Percentiles rank a stretch among this genome's conserved stretches.
These are phyloP conservation scores for Chalciporus sp. DNA, from an alignment of 1,284 basidiomycete genomes.

Conservation along the genomic window DNA sequence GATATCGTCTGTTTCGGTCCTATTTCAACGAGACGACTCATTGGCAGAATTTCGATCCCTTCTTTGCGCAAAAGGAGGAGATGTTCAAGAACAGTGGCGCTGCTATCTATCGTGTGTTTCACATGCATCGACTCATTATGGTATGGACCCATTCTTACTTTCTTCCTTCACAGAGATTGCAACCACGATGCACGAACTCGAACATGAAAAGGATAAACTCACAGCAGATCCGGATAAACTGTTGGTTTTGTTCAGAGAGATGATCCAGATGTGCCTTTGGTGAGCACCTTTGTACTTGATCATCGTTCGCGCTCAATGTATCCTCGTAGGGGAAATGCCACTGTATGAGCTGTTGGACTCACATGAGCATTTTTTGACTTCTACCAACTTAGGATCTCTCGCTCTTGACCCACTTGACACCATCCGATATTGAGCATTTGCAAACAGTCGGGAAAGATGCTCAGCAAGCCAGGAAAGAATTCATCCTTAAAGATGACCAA, in stretches of 20 bases:
- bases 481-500: slow-evolving; percentile 87
- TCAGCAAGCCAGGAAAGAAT: slow-evolving; percentile 72
- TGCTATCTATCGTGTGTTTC: slow-evolving; percentile 70
- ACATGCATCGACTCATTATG: not conserved
- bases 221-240: slow-evolving; percentile 54
- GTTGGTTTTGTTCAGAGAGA: slow-evolving; percentile 74
- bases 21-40: slow-evolving; percentile 71
- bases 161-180: slow-evolving; percentile 59
- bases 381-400: slow-evolving; percentile 66
- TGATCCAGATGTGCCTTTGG: slow-evolving; percentile 91
- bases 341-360: slow-evolving; percentile 41
- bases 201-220: slow-evolving; percentile 48
- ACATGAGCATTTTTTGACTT: not conserved
- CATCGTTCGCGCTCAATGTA: not conserved
- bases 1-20: slow-evolving; percentile 84
- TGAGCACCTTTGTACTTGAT: slow-evolving; percentile 30
- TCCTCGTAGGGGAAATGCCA: slow-evolving; percentile 75
- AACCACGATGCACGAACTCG: slow-evolving; percentile 65
- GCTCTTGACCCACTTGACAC: slow-evolving; percentile 77
- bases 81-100: slow-evolving; percentile 82
- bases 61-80: slow-evolving; percentile 78
- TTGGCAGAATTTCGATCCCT: slow-evolving; percentile 88
- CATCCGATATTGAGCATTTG: slow-evolving; percentile 80
- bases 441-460: slow-evolving; percentile 83
- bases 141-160: not conserved